Percentiles rank a stretch among this genome's conserved stretches.
Conservation (phyloP, 148 eudicot species). For the Euryodendron excelsum region DNA sequence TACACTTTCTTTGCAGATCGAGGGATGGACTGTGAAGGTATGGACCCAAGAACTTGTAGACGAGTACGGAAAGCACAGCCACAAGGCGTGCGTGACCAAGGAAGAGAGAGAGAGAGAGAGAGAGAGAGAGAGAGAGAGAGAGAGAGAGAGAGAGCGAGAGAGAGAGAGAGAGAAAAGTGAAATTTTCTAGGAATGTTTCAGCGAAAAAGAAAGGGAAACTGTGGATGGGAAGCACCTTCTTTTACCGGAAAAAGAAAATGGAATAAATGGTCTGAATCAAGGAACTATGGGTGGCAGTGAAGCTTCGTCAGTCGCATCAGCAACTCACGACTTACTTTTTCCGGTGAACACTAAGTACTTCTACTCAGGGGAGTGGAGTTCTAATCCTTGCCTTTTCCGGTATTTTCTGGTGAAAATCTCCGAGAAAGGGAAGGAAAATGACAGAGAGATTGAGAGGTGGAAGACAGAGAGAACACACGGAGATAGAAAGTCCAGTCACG, state of each 20-base stretch:
- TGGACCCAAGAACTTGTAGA: too few species aligned
- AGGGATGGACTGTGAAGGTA: background rate
- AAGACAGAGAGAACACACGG: background rate
- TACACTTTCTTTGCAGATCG: background rate
- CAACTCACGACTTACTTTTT: background rate
- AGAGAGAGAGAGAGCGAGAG: background rate
- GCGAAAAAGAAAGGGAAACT: background rate
- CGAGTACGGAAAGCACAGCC: background rate
- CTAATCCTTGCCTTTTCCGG: background rate
- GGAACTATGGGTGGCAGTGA: background rate
- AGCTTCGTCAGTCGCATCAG: background rate
- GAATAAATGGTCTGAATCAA: background rate
- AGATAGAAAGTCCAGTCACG: constrained; percentile 5
- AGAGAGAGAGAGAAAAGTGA: background rate
- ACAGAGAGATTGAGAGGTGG: constrained; percentile 1
- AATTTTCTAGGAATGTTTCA: constrained; percentile 15
- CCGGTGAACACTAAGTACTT: background rate
- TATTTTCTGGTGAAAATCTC: background rate
- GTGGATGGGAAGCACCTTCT: background rate
- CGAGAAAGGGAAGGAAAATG: background rate
- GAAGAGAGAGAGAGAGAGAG: background rate
- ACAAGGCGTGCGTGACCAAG: background rate
- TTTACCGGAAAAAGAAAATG: background rate
- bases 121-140: background rate
- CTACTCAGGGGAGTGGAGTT: background rate